These are phyloP conservation scores for Ustilago esculenta DNA, from an alignment of 1,284 basidiomycete genomes.

Conservation along the genomic window DNA sequence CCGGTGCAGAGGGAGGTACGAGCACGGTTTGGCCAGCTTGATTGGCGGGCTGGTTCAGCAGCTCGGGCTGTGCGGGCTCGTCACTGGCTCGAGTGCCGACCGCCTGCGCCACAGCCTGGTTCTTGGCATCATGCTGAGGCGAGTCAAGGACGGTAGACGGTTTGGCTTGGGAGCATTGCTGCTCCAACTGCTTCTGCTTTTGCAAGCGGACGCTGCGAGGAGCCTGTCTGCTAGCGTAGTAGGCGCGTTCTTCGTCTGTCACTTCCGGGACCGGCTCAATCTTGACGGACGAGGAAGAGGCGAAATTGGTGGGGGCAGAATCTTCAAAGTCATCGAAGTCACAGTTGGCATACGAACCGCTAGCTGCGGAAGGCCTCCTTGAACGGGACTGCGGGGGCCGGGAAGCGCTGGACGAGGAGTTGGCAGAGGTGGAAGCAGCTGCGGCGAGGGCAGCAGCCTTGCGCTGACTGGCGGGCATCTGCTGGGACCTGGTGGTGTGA, in stretches of 20 bases:
- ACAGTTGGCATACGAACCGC: constrained; percentile 56
- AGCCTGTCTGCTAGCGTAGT: constrained; percentile 46
- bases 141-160: neutral
- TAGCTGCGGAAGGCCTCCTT: constrained; percentile 24
- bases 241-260: constrained; percentile 48
- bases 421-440: constrained; percentile 4
- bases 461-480: constrained; percentile 57
- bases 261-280: constrained; percentile 43
- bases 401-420: neutral
- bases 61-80: constrained; percentile 26
- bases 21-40: constrained; percentile 28
- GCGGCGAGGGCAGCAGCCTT: constrained; percentile 21
- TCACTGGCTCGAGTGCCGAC: constrained; percentile 26
- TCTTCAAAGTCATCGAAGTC: constrained; percentile 48
- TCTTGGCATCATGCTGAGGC: neutral
- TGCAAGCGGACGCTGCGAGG: constrained; percentile 48
- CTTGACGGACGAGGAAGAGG: constrained; percentile 28
- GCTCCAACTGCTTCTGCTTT: constrained; percentile 35
- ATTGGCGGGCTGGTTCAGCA: constrained; percentile 31
- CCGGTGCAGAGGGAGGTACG: constrained; percentile 22
- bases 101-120: constrained; percentile 9
- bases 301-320: neutral
- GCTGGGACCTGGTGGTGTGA: constrained; percentile 41
- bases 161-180: constrained; percentile 18
- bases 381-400: constrained; percentile 6